Percentiles rank a stretch among this genome's conserved stretches.
phyloP scores from a whole-genome alignment of 2,329 filamentous ascomycete genomes.

The Talaromyces sp. region DNA sequence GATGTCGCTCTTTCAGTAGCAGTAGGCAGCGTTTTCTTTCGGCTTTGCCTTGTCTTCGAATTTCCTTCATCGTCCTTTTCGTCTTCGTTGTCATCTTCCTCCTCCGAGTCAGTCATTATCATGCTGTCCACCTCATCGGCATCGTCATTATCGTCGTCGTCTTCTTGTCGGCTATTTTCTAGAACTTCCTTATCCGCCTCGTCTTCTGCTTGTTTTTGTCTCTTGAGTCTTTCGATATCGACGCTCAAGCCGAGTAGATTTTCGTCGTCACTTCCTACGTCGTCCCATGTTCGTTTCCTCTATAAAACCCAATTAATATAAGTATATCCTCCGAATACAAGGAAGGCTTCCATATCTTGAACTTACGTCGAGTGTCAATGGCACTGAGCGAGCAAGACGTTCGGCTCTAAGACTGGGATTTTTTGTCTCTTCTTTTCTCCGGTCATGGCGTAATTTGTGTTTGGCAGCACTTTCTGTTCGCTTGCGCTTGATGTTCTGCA shows the following conservation, averaged over 20 bases:
- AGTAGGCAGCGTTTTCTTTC: slow-evolving; percentile 35
- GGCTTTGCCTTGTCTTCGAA: slow-evolving; percentile 21
- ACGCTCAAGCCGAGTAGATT: slow-evolving; percentile 47
- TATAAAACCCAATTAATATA: background rate
- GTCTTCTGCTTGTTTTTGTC: slow-evolving; percentile 44
- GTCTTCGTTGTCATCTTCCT: slow-evolving; percentile 41
- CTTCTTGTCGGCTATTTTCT: slow-evolving; percentile 26
- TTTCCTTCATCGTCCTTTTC: slow-evolving; percentile 40
- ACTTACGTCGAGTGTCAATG: slow-evolving; percentile 66
- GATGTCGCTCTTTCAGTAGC: slow-evolving; percentile 53
- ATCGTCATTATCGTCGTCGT: slow-evolving; percentile 54
- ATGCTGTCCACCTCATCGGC: slow-evolving; percentile 70
- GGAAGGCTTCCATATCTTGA: background rate
- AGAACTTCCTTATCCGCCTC: slow-evolving; percentile 26
- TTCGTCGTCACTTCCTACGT: slow-evolving; percentile 56
- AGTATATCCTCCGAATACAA: background rate
- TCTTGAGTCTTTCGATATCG: slow-evolving; percentile 49
- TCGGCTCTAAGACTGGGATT: slow-evolving; percentile 72
- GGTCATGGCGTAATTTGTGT: slow-evolving; percentile 70
- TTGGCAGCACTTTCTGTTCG: slow-evolving; percentile 69
- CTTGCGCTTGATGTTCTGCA: slow-evolving; percentile 77
- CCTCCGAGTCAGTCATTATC: slow-evolving; percentile 52
- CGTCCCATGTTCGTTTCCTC: slow-evolving; percentile 86
- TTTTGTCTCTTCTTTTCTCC: slow-evolving; percentile 81
- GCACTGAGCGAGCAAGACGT: slow-evolving; percentile 73